These are phyloP conservation scores for Microsporum canis DNA, from an alignment of 2,329 filamentous ascomycete genomes.

Conservation along the genomic window DNA sequence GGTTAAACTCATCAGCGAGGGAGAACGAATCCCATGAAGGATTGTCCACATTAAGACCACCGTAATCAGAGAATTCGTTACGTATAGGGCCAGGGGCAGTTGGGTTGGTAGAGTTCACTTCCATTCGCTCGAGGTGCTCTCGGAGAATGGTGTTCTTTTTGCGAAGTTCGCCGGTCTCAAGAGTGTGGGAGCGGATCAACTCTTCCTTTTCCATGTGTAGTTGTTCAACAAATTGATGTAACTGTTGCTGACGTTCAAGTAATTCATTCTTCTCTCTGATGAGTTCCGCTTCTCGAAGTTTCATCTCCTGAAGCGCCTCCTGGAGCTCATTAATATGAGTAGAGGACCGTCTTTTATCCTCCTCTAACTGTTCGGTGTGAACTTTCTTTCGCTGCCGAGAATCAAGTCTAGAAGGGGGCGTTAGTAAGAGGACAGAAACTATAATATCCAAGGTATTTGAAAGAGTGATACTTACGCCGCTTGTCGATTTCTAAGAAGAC, in stretches of 20 bases:
- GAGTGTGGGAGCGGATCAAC: constrained; percentile 74
- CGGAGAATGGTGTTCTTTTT: constrained; percentile 81
- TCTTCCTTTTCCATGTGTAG: constrained; percentile 83
- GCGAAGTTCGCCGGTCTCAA: constrained; percentile 80
- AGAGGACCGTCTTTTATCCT: constrained; percentile 89
- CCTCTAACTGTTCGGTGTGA: constrained; percentile 90
- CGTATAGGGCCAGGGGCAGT: constrained; percentile 42
- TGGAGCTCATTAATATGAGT: constrained; percentile 66
- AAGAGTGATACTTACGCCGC: constrained; percentile 62
- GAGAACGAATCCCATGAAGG: constrained; percentile 69
- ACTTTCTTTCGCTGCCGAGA: constrained; percentile 96
- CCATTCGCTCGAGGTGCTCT: constrained; percentile 46
- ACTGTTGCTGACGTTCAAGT: constrained; percentile 60
- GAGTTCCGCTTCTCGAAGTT: constrained; percentile 45
- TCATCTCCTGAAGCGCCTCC: constrained; percentile 59
- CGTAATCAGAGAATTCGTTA: constrained; percentile 68
- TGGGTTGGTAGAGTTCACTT: constrained; percentile 25
- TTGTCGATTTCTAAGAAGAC: constrained; percentile 85
- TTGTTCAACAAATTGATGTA: constrained; percentile 62
- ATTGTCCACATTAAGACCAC: constrained; percentile 67
- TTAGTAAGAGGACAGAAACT: constrained; percentile 1
- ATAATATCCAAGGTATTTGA: constrained; percentile 20
- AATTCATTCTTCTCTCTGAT: constrained; percentile 50
- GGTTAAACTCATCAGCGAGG: constrained; percentile 54
- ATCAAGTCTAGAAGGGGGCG: constrained; percentile 56